Percentiles rank a stretch among this genome's conserved stretches.
Conservation (phyloP, 176 grass and related monocot genomes). For the Aegilops umbellulata region DNA sequence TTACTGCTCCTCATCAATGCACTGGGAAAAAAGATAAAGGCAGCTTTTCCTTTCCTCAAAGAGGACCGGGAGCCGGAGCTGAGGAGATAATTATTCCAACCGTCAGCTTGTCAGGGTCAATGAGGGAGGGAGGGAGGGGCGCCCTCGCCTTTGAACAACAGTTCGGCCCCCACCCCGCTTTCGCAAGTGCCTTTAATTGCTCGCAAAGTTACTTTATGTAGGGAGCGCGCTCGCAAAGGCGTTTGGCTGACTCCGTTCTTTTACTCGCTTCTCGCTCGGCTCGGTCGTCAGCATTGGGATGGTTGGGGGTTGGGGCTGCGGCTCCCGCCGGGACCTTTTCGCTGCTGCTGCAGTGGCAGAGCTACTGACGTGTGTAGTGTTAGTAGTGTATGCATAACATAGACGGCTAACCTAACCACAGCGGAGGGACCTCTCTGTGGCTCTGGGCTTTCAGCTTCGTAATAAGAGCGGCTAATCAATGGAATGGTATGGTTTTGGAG, state of each 20-base stretch:
- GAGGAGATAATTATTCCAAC: slow-evolving; percentile 46
- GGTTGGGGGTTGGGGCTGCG: slow-evolving; percentile 38
- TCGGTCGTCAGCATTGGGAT: not conserved
- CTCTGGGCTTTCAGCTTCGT: not conserved
- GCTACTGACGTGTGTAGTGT: not conserved
- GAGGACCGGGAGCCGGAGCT: slow-evolving; percentile 7
- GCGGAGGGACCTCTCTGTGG: too few relatives aligned
- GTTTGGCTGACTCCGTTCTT: not conserved
- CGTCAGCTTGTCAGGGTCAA: slow-evolving; percentile 36
- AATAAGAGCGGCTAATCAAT: slow-evolving; percentile 18
- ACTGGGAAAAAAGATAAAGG: not conserved
- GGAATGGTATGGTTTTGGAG: not conserved
- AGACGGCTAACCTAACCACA: not conserved
- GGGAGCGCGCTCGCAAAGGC: too few relatives aligned
- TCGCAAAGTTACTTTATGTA: slow-evolving; percentile 20
- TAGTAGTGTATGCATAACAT: too few relatives aligned
- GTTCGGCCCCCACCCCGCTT: not conserved
- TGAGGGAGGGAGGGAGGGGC: not conserved
- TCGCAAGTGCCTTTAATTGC: slow-evolving; percentile 15
- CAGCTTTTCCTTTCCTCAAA: slow-evolving; percentile 18
- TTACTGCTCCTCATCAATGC: slow-evolving; percentile 24
- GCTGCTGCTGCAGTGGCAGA: not conserved
- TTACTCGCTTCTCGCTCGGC: slow-evolving; percentile 7
- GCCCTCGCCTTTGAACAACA: not conserved
- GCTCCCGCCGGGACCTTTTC: slow-evolving; percentile 36